phyloP scores from a whole-genome alignment of 768 basidiomycete genomes.

The Collybia nuda region DNA sequence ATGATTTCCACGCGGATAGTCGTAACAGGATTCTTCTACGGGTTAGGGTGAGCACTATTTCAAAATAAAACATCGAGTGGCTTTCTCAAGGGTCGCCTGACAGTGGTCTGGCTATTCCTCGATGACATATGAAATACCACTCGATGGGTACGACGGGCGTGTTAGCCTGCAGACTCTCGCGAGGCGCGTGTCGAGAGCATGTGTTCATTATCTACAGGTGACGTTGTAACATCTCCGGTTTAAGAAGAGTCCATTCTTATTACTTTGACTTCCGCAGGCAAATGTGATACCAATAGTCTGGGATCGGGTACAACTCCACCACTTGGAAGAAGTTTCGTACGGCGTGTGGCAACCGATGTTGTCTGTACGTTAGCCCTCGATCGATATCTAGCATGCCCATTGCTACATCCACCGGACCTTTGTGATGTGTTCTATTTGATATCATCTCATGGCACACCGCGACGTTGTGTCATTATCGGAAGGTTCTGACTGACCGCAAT shows the following conservation, averaged over 20 bases:
- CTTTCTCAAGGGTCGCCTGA: neutral
- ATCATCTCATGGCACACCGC: too few relatives aligned
- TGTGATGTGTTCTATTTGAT: too few relatives aligned
- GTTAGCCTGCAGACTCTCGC: slow-evolving; percentile 67
- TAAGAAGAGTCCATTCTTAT: neutral
- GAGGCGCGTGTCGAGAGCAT: slow-evolving; percentile 67
- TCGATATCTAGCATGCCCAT: too few relatives aligned
- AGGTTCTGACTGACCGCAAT: too few relatives aligned
- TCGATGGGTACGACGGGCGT: slow-evolving; percentile 65
- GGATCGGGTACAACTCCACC: slow-evolving; percentile 68
- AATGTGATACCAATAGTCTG: slow-evolving; percentile 69
- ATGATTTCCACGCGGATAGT: slow-evolving; percentile 65
- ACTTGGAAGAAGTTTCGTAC: slow-evolving; percentile 65
- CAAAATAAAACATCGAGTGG: slow-evolving; percentile 2
- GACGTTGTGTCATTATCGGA: too few relatives aligned
- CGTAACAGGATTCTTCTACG: slow-evolving; percentile 60
- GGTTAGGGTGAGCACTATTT: slow-evolving; percentile 49
- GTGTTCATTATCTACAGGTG: slow-evolving; percentile 76
- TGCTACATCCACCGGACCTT: too few relatives aligned
- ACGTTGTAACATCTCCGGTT: slow-evolving; percentile 10
- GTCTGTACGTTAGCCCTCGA: slow-evolving; percentile 18
- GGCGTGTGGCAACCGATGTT: slow-evolving; percentile 78
- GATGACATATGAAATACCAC: slow-evolving; percentile 73
- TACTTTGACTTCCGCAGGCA: slow-evolving; percentile 37
- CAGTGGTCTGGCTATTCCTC: slow-evolving; percentile 74